These are phyloP conservation scores for Ceratobasidium sp. DNA, from an alignment of 1,284 basidiomycete genomes.

Conservation along the genomic window DNA sequence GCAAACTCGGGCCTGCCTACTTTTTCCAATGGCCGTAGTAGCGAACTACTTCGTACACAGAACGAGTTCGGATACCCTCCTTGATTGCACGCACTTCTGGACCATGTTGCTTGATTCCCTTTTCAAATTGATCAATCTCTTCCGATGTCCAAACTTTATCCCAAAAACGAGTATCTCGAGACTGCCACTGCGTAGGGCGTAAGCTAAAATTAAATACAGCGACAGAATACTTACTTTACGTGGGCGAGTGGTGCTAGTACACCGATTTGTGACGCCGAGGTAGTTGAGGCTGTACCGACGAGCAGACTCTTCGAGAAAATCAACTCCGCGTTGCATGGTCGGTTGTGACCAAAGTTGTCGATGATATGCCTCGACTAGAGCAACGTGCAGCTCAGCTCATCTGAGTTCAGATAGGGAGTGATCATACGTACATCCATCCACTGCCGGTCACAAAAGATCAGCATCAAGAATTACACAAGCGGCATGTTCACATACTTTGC, in stretches of 20 bases:
- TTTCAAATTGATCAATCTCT: conserved; percentile 81
- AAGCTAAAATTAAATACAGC: not conserved
- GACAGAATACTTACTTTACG: conserved; percentile 46
- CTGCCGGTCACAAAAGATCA: not conserved
- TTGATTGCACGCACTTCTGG: conserved; percentile 83
- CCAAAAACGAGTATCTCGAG: conserved; percentile 72
- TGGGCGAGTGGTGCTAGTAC: conserved; percentile 38
- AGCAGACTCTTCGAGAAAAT: conserved; percentile 80
- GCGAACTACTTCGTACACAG: conserved; percentile 82
- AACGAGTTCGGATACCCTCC: conserved; percentile 77
- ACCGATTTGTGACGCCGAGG: conserved; percentile 52
- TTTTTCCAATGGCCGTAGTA: conserved; percentile 90
- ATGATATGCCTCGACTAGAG: conserved; percentile 29
- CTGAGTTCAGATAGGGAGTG: not conserved
- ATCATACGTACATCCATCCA: conserved; percentile 30
- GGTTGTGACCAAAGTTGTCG: conserved; percentile 46
- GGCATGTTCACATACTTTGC: conserved; percentile 66
- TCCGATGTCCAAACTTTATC: conserved; percentile 79
- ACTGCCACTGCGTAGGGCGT: conserved; percentile 72
- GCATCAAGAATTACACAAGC: not conserved
- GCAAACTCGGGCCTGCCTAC: too few species aligned
- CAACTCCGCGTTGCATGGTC: conserved; percentile 68
- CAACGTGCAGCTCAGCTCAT: not conserved
- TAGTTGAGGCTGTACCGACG: conserved; percentile 73
- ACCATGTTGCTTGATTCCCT: conserved; percentile 76